Conservation (phyloP, 768 basidiomycete genomes). For the Russula earlei region DNA sequence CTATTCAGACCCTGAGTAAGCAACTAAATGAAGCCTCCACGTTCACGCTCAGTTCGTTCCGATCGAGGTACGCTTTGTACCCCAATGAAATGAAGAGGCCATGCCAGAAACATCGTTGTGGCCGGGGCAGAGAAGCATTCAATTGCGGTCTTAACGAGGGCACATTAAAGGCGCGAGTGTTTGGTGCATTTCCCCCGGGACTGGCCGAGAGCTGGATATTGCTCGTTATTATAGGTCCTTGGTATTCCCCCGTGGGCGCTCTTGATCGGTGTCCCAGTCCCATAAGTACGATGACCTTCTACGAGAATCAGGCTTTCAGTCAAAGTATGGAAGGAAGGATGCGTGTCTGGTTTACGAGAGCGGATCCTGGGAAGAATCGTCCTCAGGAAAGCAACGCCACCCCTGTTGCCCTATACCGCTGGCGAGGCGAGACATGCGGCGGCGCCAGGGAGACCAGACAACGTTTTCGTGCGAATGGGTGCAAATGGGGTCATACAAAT, state of each 20-base stretch:
- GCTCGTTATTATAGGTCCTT: background rate
- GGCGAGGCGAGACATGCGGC: background rate
- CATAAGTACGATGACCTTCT: background rate
- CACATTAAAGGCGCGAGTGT: background rate
- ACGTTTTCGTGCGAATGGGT: background rate
- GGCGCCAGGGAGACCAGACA: background rate
- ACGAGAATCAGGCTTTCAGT: background rate
- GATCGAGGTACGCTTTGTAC: background rate
- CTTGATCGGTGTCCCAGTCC: too few relatives aligned
- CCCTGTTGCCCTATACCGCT: background rate
- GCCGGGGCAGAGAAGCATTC: background rate
- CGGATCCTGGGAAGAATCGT: background rate
- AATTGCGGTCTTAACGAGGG: background rate
- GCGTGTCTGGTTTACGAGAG: background rate
- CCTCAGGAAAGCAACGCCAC: background rate
- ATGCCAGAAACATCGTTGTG: background rate
- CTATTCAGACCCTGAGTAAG: background rate
- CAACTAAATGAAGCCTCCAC: background rate
- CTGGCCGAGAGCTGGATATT: background rate
- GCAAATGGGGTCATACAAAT: background rate
- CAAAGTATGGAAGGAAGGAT: background rate
- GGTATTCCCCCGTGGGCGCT: background rate
- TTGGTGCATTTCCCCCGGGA: background rate
- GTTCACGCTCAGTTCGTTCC: background rate
- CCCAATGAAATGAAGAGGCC: background rate